A percentile compares a stretch with the other conserved stretches of the same genome.
These are phyloP conservation scores for Haplosporangium gracile DNA, from an alignment of 192 early-diverging fungal species.

Conservation along the genomic window DNA sequence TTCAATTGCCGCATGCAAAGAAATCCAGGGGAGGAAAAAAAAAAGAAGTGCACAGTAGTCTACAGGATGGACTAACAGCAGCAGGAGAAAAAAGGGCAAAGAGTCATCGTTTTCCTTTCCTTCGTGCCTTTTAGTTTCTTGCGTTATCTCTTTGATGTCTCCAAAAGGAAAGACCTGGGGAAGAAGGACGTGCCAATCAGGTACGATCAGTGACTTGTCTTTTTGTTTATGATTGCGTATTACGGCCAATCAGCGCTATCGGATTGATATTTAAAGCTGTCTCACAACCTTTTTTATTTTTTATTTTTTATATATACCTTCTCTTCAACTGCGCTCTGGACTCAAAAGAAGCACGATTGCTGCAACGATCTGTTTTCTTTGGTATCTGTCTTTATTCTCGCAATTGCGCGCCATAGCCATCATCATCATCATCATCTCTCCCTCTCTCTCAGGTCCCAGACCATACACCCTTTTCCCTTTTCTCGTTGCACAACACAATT, in stretches of 20 bases:
- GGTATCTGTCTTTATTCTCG: background rate
- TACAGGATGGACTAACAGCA: too few species aligned
- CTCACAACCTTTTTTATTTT: too few species aligned
- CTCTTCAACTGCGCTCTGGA: background rate
- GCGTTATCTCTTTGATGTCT: background rate
- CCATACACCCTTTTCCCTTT: background rate
- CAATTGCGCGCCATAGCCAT: background rate
- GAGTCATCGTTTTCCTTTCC: background rate
- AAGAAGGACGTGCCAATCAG: background rate
- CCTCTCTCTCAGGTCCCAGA: background rate
- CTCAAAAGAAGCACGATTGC: background rate
- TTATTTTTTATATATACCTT: background rate
- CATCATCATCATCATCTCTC: background rate
- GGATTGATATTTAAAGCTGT: background rate
- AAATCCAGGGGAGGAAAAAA: background rate
- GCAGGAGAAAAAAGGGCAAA: background rate
- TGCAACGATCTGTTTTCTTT: too few species aligned
- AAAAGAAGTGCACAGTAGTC: background rate
- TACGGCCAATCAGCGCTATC: background rate
- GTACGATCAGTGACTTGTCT: background rate
- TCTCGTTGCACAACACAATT: background rate
- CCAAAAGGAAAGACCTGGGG: conserved; percentile 39
- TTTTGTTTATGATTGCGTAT: background rate
- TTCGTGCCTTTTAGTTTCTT: background rate
- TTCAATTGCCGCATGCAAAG: background rate